Percentiles rank a stretch among this genome's conserved stretches.
These are phyloP conservation scores for Suillus luteus DNA, from an alignment of 768 basidiomycete genomes.

Conservation along the genomic window DNA sequence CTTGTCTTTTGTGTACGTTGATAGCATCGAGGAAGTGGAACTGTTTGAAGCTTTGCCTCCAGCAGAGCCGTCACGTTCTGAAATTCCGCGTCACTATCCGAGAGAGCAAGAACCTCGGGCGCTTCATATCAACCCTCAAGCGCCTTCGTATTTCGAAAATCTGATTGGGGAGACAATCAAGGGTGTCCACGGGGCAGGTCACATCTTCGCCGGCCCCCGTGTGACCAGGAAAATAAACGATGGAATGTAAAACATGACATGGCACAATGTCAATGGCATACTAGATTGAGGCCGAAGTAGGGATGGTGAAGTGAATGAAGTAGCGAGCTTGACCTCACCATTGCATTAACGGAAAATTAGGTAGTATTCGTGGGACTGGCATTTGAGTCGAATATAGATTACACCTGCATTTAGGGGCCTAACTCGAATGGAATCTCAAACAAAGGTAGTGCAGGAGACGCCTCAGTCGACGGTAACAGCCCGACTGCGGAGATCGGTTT, in stretches of 20 bases:
- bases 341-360: neutral
- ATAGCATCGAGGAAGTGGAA: no score
- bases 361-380: neutral
- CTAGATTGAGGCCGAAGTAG: neutral
- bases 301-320: neutral
- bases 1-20: no score
- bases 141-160: no score
- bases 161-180: no score
- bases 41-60: no score
- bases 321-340: neutral
- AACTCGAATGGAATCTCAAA: neutral
- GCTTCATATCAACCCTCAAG: no score
- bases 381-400: neutral
- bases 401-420: neutral
- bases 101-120: no score
- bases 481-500: slow-evolving; percentile 56
- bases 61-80: no score
- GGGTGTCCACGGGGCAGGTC: neutral
- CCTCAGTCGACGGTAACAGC: slow-evolving; percentile 62
- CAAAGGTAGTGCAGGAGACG: neutral
- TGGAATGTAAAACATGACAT: neutral
- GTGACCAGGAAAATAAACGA: neutral
- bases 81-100: no score
- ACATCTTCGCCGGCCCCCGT: neutral
- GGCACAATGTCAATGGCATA: neutral